phyloP scores from a whole-genome alignment of 1,284 basidiomycete species.

The Ustilago sp. region DNA sequence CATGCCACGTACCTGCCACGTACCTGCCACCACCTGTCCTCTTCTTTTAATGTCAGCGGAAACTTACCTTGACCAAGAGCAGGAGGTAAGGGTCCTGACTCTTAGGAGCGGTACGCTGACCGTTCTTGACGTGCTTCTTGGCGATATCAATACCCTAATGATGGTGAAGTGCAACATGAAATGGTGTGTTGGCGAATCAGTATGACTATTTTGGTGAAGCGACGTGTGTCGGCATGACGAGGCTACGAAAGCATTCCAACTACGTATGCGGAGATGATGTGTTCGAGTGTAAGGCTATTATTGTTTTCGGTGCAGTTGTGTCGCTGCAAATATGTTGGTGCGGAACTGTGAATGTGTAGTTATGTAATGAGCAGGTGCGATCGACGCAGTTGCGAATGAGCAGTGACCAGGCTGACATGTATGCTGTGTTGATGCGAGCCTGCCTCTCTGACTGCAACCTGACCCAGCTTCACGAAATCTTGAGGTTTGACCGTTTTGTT shows the following conservation, averaged over 20 bases:
- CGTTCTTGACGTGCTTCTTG: constrained; percentile 99
- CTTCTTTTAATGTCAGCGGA: background rate
- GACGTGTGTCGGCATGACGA: background rate
- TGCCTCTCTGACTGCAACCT: too few species aligned
- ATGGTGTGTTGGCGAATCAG: constrained; percentile 16
- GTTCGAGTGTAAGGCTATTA: too few species aligned
- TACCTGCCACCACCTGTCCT: constrained; percentile 4
- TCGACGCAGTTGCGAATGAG: too few species aligned
- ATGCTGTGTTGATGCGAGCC: too few species aligned
- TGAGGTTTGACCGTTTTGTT: too few species aligned
- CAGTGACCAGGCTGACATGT: too few species aligned
- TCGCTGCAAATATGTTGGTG: background rate
- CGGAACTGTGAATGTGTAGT: too few species aligned
- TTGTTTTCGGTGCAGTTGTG: too few species aligned
- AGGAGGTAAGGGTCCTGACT: constrained; percentile 99
- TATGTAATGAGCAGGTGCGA: too few species aligned
- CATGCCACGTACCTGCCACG: background rate
- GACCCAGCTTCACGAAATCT: too few species aligned
- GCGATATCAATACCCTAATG: constrained; percentile 94
- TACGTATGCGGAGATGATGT: constrained; percentile 1
- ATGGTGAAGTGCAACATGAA: constrained; percentile 75
- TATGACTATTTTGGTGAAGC: constrained; percentile 9
- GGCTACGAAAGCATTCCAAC: constrained; percentile 14
- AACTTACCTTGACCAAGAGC: constrained; percentile 91
- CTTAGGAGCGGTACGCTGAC: constrained; percentile 91